Evolutionary conservation across 345 rosid genomes (phyloP).

Genomic region (Noccaea bulbosa): DNA sequence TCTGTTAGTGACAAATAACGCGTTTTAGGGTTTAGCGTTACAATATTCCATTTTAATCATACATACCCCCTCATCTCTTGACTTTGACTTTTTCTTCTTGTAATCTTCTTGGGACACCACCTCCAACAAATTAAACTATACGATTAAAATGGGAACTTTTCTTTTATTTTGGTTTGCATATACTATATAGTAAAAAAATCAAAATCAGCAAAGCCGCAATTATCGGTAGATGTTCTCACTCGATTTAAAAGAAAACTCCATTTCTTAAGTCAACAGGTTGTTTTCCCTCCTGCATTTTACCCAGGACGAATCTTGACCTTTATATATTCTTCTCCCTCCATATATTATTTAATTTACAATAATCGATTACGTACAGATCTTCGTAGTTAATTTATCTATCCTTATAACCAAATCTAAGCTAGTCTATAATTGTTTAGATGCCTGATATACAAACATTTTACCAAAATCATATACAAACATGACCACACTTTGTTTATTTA

Average conservation of each 20-base stretch:
- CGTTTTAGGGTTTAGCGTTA: conserved; percentile 51
- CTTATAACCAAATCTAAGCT: not conserved
- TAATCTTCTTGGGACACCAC: conserved; percentile 18
- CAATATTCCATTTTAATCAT: conserved; percentile 30
- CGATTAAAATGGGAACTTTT: not conserved
- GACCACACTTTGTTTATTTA: conserved; percentile 2
- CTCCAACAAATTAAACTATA: conserved; percentile 6
- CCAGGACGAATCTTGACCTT: conserved; percentile 39
- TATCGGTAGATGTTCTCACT: conserved; percentile 57
- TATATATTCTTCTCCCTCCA: conserved; percentile 14
- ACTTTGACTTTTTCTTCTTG: conserved; percentile 52
- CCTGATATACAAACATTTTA: not conserved
- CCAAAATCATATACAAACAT: conserved; percentile 5
- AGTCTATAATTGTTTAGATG: not conserved
- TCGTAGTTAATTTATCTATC: not conserved
- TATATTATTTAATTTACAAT: conserved; percentile 8
- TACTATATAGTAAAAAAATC: not conserved
- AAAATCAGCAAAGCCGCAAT: conserved; percentile 57
- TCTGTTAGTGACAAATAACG: conserved; percentile 48
- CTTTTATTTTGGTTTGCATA: not conserved
- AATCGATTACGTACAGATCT: not conserved
- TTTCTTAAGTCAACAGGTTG: conserved; percentile 49
- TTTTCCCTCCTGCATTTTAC: conserved; percentile 15
- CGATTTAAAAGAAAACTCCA: conserved; percentile 3
- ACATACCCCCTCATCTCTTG: conserved; percentile 33